phyloP scores from a whole-genome alignment of 2,329 filamentous ascomycete species.

The Neurospora crassa region DNA sequence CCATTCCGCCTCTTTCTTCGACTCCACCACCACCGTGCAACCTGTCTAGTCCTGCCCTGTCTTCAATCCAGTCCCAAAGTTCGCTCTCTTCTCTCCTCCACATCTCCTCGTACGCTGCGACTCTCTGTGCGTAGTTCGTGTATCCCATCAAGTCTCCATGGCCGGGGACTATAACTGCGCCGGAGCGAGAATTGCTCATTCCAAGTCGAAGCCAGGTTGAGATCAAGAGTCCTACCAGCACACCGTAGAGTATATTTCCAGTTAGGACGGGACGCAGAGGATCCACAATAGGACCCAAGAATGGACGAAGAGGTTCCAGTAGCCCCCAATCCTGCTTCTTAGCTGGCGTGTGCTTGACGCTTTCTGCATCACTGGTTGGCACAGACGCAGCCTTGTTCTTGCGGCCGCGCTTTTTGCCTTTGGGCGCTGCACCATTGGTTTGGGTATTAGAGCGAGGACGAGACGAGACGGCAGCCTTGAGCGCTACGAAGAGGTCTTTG shows the following conservation, averaged over 20 bases:
- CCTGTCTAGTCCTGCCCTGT: constrained; percentile 65
- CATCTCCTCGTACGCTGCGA: constrained; percentile 84
- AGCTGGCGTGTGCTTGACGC: constrained; percentile 29
- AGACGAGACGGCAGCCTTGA: constrained; percentile 64
- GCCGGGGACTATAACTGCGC: constrained; percentile 15
- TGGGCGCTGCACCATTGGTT: constrained; percentile 30
- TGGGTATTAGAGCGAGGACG: constrained; percentile 43
- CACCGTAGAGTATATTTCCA: constrained; percentile 65
- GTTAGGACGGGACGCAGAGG: constrained; percentile 63
- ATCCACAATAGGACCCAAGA: constrained; percentile 61
- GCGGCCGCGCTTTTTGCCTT: constrained; percentile 53
- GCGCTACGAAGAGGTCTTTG: constrained; percentile 64
- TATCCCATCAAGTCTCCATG: constrained; percentile 31
- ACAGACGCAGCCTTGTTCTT: constrained; percentile 37
- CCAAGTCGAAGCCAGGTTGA: constrained; percentile 65
- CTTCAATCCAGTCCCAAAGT: constrained; percentile 89
- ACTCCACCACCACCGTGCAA: constrained; percentile 28
- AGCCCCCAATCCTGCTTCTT: constrained; percentile 58
- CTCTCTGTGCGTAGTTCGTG: constrained; percentile 49
- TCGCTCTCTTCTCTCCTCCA: constrained; percentile 84
- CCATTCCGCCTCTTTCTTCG: background rate
- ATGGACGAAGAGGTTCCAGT: constrained; percentile 65
- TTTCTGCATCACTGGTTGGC: constrained; percentile 29
- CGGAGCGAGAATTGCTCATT: constrained; percentile 19
- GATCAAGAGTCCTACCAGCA: constrained; percentile 65